Conservation (phyloP, 192 early-diverging fungal species). For the Podila clonocystis region DNA sequence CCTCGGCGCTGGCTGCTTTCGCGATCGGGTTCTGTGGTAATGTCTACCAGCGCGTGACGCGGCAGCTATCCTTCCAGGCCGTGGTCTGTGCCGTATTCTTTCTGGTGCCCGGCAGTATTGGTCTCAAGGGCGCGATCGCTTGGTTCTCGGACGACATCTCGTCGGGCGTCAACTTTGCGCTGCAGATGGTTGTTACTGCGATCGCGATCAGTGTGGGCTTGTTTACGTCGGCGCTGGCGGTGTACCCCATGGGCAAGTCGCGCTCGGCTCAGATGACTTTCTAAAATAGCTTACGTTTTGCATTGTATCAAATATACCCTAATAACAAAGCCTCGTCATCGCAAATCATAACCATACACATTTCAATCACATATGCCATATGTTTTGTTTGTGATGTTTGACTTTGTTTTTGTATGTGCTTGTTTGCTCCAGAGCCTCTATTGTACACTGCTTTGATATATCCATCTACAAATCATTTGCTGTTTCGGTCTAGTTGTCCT, state of each 20-base stretch:
- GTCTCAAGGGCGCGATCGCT: constrained; percentile 67
- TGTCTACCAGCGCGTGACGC: constrained; percentile 76
- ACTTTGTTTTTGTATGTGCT: no score
- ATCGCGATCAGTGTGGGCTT: constrained; percentile 76
- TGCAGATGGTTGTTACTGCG: constrained; percentile 59
- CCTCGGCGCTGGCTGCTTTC: constrained; percentile 61
- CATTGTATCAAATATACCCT: constrained; percentile 3
- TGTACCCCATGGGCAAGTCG: constrained; percentile 62
- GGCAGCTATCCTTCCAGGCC: constrained; percentile 80
- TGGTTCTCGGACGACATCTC: constrained; percentile 42
- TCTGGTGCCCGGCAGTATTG: constrained; percentile 81
- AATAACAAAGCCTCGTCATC: neutral
- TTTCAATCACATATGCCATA: no score
- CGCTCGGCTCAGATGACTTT: constrained; percentile 59
- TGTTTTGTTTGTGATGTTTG: no score
- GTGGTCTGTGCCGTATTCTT: constrained; percentile 83
- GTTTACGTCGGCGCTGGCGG: constrained; percentile 71
- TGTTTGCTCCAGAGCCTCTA: no score
- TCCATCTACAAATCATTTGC: neutral
- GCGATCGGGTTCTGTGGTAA: constrained; percentile 85
- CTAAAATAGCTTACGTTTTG: constrained; percentile 13
- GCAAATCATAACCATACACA: no score
- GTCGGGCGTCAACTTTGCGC: constrained; percentile 29
- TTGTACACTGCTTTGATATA: neutral
- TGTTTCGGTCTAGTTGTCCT: constrained; percentile 17